Evolutionary conservation across 1,284 basidiomycete genomes (phyloP).

Genomic region (Afroboletus lepidellus): DNA sequence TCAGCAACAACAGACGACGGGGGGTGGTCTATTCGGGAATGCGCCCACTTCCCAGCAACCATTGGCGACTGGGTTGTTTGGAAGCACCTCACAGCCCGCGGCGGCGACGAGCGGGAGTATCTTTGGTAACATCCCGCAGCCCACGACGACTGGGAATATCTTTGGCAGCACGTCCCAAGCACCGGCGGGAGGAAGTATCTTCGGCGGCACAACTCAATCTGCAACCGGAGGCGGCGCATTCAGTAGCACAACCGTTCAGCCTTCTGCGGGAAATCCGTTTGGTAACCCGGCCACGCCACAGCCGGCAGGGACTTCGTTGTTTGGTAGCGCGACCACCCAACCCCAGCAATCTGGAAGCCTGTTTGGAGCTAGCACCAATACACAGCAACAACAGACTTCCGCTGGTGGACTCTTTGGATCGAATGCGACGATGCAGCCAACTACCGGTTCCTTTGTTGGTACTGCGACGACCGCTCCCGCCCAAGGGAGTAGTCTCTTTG

Average conservation of each 20-base stretch:
- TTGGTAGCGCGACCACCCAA: slow-evolving; percentile 13
- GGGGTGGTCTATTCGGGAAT: slow-evolving; percentile 20
- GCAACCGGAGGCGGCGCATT: slow-evolving; percentile 21
- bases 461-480: slow-evolving; percentile 11
- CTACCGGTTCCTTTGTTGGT: slow-evolving; percentile 14
- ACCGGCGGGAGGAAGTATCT: slow-evolving; percentile 21
- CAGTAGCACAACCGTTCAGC: slow-evolving; percentile 14
- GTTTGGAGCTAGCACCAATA: background rate
- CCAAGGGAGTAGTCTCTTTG: slow-evolving; percentile 22
- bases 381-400: background rate
- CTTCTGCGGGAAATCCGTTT: slow-evolving; percentile 27
- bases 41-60: slow-evolving; percentile 16
- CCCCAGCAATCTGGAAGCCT: slow-evolving; percentile 15
- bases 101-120: slow-evolving; percentile 10
- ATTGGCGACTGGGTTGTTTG: slow-evolving; percentile 16
- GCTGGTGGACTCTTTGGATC: slow-evolving; percentile 18
- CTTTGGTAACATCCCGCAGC: slow-evolving; percentile 18
- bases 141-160: slow-evolving; percentile 10
- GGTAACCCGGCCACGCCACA: slow-evolving; percentile 16
- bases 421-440: slow-evolving; percentile 18
- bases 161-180: slow-evolving; percentile 17
- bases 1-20: slow-evolving; percentile 19
- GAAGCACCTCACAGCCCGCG: slow-evolving; percentile 12
- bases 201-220: slow-evolving; percentile 16
- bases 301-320: slow-evolving; percentile 9